A percentile compares a stretch with the other conserved stretches of the same genome.
Evolutionary conservation across 305 asterid genomes (phyloP).

Genomic region (Nicotiana rustica): DNA sequence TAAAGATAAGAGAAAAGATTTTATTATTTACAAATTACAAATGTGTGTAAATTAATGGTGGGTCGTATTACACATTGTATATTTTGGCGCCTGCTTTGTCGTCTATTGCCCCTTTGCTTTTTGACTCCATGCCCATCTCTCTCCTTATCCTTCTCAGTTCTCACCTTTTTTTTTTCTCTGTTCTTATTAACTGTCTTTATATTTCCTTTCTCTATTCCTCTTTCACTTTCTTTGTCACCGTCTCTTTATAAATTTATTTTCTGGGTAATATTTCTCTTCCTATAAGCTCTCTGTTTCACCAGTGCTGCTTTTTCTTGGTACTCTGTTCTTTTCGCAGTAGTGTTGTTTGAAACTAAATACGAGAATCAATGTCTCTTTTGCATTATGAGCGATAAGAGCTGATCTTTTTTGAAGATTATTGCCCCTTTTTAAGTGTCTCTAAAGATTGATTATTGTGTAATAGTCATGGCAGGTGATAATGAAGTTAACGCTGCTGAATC

Average conservation of each 20-base stretch:
- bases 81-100: conserved; percentile 76
- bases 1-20: too few species aligned
- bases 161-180: too few species aligned
- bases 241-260: background rate
- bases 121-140: conserved; percentile 44
- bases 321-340: conserved; percentile 43
- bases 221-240: background rate
- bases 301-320: background rate
- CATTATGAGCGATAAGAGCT: conserved; percentile 41
- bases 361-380: background rate
- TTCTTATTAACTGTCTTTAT: background rate
- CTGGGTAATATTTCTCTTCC: conserved; percentile 31
- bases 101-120: conserved; percentile 53
- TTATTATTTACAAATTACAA: too few species aligned
- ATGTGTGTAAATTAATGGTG: conserved; percentile 31
- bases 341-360: too few species aligned
- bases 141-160: background rate
- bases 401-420: conserved; percentile 37
- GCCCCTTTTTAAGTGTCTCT: conserved; percentile 35
- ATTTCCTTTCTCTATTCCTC: background rate
- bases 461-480: conserved; percentile 79
- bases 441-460: background rate
- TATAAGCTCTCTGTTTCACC: conserved; percentile 17
- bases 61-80: conserved; percentile 57
- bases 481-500: conserved; percentile 83